phyloP scores from a whole-genome alignment of 2,329 filamentous ascomycete genomes.

The Xylariomycetidae sp. region DNA sequence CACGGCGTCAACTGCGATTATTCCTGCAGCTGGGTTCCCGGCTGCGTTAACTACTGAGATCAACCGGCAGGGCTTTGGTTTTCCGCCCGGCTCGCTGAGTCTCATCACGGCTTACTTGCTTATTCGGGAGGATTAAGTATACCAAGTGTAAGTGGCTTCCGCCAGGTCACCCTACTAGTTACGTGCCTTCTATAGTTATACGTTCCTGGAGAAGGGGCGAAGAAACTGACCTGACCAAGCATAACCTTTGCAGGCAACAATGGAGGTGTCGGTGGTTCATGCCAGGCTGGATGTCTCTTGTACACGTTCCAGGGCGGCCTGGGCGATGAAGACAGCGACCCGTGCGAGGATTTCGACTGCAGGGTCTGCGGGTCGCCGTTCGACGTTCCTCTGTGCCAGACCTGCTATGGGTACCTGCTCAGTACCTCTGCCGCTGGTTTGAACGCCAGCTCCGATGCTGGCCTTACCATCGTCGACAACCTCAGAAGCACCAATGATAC shows the following conservation, averaged over 20 bases:
- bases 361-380: too few relatives aligned
- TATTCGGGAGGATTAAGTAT: constrained; percentile 15
- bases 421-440: too few relatives aligned
- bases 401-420: too few relatives aligned
- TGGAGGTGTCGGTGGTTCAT: constrained; percentile 8
- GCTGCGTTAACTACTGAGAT: constrained; percentile 15
- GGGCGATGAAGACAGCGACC: too few relatives aligned
- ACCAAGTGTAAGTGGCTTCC: constrained; percentile 18
- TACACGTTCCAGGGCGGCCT: too few relatives aligned
- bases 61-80: constrained; percentile 11
- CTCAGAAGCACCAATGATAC: too few relatives aligned
- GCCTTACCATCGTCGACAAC: too few relatives aligned
- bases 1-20: constrained; percentile 16
- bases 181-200: neutral
- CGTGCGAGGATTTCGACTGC: too few relatives aligned
- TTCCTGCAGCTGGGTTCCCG: constrained; percentile 9
- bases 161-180: neutral
- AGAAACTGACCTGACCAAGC: too few relatives aligned
- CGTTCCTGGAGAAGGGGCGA: too few relatives aligned
- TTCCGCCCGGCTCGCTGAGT: constrained; percentile 12
- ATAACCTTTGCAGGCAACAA: constrained; percentile 6
- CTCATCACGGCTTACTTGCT: constrained; percentile 15
- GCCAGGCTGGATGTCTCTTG: constrained; percentile 7
- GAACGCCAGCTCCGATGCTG: too few relatives aligned
- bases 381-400: too few relatives aligned